phyloP scores from a whole-genome alignment of 495 filamentous ascomycete genomes.

The Talaromyces thailandensis region DNA sequence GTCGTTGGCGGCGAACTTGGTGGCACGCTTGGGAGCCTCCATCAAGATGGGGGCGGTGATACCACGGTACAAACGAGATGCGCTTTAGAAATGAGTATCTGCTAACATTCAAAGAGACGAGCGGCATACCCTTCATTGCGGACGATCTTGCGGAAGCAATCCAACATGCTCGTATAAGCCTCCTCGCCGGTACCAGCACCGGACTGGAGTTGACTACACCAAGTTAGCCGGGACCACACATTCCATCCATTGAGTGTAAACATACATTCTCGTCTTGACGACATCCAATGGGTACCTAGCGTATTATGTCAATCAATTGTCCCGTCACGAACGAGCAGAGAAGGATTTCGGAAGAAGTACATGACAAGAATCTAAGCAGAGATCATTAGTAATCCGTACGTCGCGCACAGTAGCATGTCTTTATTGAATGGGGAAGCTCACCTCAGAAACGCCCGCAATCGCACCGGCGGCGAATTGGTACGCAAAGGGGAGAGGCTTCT shows the following conservation, averaged over 20 bases:
- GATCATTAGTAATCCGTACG: neutral
- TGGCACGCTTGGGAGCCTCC: constrained; percentile 97
- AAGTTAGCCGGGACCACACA: constrained; percentile 1
- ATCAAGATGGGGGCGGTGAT: constrained; percentile 94
- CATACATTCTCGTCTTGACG: constrained; percentile 95
- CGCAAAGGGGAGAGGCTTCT: constrained; percentile 67
- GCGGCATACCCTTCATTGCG: constrained; percentile 77
- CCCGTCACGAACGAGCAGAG: neutral
- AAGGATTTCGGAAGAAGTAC: constrained; percentile 35
- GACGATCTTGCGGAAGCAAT: constrained; percentile 95
- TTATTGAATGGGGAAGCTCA: constrained; percentile 33
- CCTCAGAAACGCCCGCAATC: constrained; percentile 87
- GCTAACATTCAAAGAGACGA: neutral
- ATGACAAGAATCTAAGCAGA: constrained; percentile 69
- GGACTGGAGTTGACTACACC: constrained; percentile 72
- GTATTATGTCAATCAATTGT: neutral
- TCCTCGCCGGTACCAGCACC: constrained; percentile 62
- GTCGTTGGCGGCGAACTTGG: constrained; percentile 98
- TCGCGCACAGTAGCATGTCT: constrained; percentile 4
- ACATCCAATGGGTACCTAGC: constrained; percentile 95
- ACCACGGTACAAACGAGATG: constrained; percentile 86
- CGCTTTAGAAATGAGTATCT: constrained; percentile 33
- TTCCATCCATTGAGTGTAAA: neutral
- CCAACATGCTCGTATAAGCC: constrained; percentile 89
- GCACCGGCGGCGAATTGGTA: constrained; percentile 87